These are phyloP conservation scores for Lichtheimia ornata DNA, from an alignment of 371 early-diverging fungal genomes.

Conservation along the genomic window DNA sequence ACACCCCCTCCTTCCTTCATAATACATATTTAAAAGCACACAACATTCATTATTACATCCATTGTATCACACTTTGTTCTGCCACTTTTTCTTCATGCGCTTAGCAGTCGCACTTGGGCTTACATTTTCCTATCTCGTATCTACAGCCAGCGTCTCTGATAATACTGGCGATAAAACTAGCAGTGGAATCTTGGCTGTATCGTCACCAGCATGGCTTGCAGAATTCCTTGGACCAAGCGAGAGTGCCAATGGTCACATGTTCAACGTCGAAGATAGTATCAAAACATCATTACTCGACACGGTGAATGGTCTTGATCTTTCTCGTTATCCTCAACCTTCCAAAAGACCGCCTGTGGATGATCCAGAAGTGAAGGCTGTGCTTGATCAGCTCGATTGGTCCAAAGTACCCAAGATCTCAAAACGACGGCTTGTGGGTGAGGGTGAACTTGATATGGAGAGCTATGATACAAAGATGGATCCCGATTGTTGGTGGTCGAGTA, in stretches of 20 bases:
- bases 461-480: slow-evolving; percentile 17
- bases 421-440: slow-evolving; percentile 9
- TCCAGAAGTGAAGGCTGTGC: slow-evolving; percentile 35
- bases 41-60: too few relatives aligned
- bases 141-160: too few relatives aligned
- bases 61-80: too few relatives aligned
- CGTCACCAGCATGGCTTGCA: slow-evolving; percentile 23
- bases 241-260: slow-evolving; percentile 12
- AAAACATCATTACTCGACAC: slow-evolving; percentile 2
- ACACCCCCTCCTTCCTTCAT: too few relatives aligned
- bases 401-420: slow-evolving; percentile 32
- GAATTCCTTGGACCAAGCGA: slow-evolving; percentile 11
- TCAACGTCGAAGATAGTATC: slow-evolving; percentile 6
- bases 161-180: too few relatives aligned
- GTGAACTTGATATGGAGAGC: slow-evolving; percentile 2
- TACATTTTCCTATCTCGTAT: too few relatives aligned
- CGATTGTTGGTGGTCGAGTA: slow-evolving; percentile 30
- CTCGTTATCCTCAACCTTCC: slow-evolving; percentile 15
- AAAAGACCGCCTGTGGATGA: slow-evolving; percentile 21
- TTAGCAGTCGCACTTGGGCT: too few relatives aligned
- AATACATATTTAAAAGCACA: too few relatives aligned
- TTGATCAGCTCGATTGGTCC: slow-evolving; percentile 38
- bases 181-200: not conserved
- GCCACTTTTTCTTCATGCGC: too few relatives aligned
- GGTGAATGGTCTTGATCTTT: not conserved